These are phyloP conservation scores for Dioscorea zingiberensis DNA, from an alignment of 106 monocot species.

Conservation along the genomic window DNA sequence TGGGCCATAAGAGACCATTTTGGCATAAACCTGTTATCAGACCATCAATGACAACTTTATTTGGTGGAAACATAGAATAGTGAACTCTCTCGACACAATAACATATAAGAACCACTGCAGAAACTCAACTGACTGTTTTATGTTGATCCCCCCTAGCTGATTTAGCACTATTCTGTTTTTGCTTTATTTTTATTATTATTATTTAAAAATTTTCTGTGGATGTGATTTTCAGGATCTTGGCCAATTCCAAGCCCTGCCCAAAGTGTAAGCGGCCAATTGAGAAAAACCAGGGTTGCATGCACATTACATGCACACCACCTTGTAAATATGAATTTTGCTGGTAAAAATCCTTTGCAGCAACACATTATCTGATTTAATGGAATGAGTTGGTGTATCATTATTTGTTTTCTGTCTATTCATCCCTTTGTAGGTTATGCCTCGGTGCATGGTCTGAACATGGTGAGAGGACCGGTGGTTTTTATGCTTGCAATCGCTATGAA, in stretches of 20 bases:
- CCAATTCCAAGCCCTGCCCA: conserved; percentile 25
- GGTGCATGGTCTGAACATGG: conserved; percentile 18
- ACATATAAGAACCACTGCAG: background rate
- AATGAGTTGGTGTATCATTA: background rate
- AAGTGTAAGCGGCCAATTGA: conserved; percentile 20
- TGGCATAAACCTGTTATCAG: too few relatives aligned
- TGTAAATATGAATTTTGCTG: conserved; percentile 27
- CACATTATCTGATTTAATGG: background rate
- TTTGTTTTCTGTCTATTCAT: background rate
- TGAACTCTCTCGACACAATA: background rate
- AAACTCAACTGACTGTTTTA: background rate
- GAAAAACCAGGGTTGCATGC: conserved; percentile 30
- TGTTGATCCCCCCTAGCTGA: background rate
- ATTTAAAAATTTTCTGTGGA: background rate
- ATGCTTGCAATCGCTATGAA: conserved; percentile 15
- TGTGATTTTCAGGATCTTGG: conserved; percentile 10
- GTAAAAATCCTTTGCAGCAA: background rate
- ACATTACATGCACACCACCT: conserved; percentile 20
- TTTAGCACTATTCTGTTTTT: background rate
- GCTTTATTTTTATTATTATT: background rate
- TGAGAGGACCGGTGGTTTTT: conserved; percentile 11
- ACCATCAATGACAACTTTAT: too few relatives aligned
- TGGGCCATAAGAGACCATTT: too few relatives aligned
- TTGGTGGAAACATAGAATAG: background rate
- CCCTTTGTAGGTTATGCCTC: conserved; percentile 16